Conservation (phyloP, 805 yeast species). For the Wickerhamomyces chaumierensis region DNA sequence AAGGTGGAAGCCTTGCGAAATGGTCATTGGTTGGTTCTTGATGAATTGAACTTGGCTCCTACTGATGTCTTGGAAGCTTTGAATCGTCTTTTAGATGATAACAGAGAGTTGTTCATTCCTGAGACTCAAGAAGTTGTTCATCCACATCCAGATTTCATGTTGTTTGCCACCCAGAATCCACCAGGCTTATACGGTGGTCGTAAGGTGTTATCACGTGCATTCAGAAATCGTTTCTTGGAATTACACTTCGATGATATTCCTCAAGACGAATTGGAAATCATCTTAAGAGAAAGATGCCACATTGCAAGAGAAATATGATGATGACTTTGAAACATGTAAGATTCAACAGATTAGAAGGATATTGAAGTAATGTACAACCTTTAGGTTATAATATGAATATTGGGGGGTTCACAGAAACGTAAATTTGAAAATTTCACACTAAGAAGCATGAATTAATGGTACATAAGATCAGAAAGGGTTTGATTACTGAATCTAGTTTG, state of each 20-base stretch:
- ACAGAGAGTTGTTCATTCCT: constrained; percentile 87
- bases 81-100: constrained; percentile 88
- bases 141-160: constrained; percentile 95
- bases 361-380: no score
- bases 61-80: constrained; percentile 95
- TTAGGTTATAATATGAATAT: no score
- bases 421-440: no score
- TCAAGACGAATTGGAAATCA: constrained; percentile 86
- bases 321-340: no score
- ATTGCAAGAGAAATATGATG: no score
- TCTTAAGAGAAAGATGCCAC: constrained; percentile 76
- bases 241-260: constrained; percentile 97
- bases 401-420: no score
- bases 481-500: no score
- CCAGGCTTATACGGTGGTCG: constrained; percentile 98
- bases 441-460: no score
- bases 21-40: constrained; percentile 95
- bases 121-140: constrained; percentile 91
- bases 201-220: constrained; percentile 86
- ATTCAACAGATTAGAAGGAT: no score
- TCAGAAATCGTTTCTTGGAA: constrained; percentile 89
- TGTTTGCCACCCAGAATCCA: constrained; percentile 97
- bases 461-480: no score
- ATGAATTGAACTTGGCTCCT: constrained; percentile 93
- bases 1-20: constrained; percentile 88